Evolutionary conservation across 441 rosid species (phyloP), one percentile per base, ranked within the genome.

Genomic region (Raphanus hybrid): DNA sequence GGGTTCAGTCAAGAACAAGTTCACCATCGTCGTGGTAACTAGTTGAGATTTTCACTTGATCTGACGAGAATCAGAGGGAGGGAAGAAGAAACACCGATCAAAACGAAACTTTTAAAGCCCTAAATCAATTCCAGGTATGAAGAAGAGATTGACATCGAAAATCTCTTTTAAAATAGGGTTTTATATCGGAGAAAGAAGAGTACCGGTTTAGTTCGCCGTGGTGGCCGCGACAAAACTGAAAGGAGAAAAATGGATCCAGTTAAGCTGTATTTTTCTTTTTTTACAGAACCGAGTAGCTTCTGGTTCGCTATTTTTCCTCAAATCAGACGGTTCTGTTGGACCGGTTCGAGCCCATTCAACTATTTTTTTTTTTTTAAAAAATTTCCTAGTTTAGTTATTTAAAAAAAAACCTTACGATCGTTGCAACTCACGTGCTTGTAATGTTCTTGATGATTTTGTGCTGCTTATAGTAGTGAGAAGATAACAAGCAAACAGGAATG

Each of bases 1-100:
- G 1, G 90, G 82, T 70, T 85, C 76, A 10, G 87, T 80, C 8
- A 95, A 83, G 77, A 86, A 87, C 82, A 95, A 41, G 2, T 41
- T 78, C 74, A 73, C 74, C 81, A 78, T 73, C 65, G 15, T 67
- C 1, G n/a, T 20, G 23, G 23, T 20, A 2, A 3, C n/a, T 20
- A 8, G 77, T 64, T n/a, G 50, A n/a, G 18, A 32, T 59, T 6
- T 32, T 32, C 41, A 64, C 64, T 14, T 75, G 39, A 64, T 70
- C 58, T 57, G 66, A 52, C 16, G 54, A n/a, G 1, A 34, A 69
- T 20, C 61, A 26, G 63, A 59, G 1, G n/a, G 63, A 58, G 3
- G n/a, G 62, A 11, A 11, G 16, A 27, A 6, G 65, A 61, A 29
- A 29, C 6, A 63, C 7, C 8, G 39, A 37, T 15, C 1, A 8